Conservation (phyloP, 495 filamentous ascomycete genomes). For the Oleoguttula mirabilis region DNA sequence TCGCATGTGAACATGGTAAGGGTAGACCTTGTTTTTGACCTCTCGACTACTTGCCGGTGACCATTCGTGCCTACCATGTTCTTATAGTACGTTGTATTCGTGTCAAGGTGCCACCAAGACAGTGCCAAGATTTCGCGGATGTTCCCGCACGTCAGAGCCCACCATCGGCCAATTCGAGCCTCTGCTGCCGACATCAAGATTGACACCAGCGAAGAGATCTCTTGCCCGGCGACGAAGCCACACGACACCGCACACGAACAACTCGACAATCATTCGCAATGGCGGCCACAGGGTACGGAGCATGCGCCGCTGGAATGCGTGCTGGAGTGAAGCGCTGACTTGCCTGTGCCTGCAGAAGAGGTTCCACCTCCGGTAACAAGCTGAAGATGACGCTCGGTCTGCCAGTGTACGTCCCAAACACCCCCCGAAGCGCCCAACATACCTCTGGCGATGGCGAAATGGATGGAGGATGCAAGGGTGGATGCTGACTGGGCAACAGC, state of each 20-base stretch:
- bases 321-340: background rate
- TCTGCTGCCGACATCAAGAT: too few relatives aligned
- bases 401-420: conserved; percentile 67
- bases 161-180: too few relatives aligned
- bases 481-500: conserved; percentile 39
- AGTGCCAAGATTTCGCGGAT: too few relatives aligned
- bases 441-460: background rate
- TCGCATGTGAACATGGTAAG: too few relatives aligned
- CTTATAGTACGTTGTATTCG: too few relatives aligned
- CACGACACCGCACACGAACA: background rate
- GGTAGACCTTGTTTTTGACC: too few relatives aligned
- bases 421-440: too few relatives aligned
- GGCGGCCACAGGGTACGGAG: conserved; percentile 5
- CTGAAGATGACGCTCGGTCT: conserved; percentile 99
- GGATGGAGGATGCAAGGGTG: background rate
- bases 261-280: conserved; percentile 1
- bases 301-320: background rate
- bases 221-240: conserved; percentile 9
- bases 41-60: too few relatives aligned
- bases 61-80: too few relatives aligned
- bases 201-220: too few relatives aligned
- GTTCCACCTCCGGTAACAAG: conserved; percentile 70
- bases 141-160: too few relatives aligned
- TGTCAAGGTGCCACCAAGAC: too few relatives aligned
- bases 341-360: conserved; percentile 1